Evolutionary conservation across 768 basidiomycete genomes (phyloP), one percentile per base, ranked within the genome.

Genomic region (Xerocomellus intermedius): DNA sequence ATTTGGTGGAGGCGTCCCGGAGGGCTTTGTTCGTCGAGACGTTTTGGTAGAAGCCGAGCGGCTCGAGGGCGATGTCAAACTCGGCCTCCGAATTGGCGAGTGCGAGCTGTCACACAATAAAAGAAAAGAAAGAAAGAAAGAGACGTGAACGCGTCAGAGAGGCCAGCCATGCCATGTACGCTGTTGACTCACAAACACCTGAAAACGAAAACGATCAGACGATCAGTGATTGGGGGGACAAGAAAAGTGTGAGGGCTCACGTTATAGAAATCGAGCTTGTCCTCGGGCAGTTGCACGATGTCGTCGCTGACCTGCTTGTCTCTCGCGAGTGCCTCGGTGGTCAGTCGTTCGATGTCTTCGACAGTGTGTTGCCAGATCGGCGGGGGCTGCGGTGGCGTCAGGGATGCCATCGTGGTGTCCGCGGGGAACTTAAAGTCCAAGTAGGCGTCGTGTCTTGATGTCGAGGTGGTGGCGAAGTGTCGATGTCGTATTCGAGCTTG

Each of bases 21-120:
- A 94, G 79, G 41, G 79, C 82, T 67, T 91, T 85, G 52, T 78
- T 75, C 1, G 84, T 75, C 26, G 89, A 87, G 26, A 94, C 90
- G 60, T 92, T 89, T 68, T 91, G 87, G 65, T 92, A 89, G 72
- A 95, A 94, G 0, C 77, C 71, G 19, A 91, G 76, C 0, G 86
- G 86, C 56, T 89, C 87, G 5, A 75, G 66, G 35, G 74, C 64
- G 9, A 67, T 63, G 46, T 84, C 79, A 36, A 84, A 73, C 12
- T 75, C 66, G 17, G 84, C 79, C 42, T 90, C 87, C 3, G 79
- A 79, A 19, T 76, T 64, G 5, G 85, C 81, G 22, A 92, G 82
- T 10, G 80, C 73, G n/a, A 79, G 64, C 88, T 91, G 36, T 55
- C 13, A 54, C 2, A 26, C 1, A 3, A 13, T 5, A 13, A 21